Percentiles rank a stretch among this genome's conserved stretches.
These are phyloP conservation scores for Plasmodium gonderi DNA, from an alignment of 169 alveolate species.

Conservation along the genomic window DNA sequence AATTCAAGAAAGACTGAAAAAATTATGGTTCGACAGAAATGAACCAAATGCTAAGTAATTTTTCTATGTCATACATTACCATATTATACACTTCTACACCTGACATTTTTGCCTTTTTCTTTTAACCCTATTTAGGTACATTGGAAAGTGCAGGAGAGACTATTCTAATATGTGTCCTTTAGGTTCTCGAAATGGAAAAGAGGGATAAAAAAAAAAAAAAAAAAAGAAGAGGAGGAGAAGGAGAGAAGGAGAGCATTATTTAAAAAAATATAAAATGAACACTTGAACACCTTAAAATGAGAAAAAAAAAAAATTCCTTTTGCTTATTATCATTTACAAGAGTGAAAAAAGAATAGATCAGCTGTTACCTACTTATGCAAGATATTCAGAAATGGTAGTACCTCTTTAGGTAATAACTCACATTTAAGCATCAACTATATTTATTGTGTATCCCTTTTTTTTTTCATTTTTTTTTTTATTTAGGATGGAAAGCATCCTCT, in stretches of 20 bases:
- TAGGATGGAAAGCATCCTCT: slow-evolving; percentile 52
- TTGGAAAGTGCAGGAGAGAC: slow-evolving; percentile 66
- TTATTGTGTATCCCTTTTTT: too few relatives aligned
- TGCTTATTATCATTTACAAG: neutral
- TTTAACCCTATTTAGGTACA: slow-evolving; percentile 33
- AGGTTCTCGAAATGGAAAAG: slow-evolving; percentile 11
- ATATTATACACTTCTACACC: neutral
- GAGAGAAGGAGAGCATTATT: neutral
- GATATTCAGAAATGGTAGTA: too few relatives aligned
- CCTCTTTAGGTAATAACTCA: too few relatives aligned
- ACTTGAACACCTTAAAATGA: neutral
- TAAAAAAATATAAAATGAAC: neutral
- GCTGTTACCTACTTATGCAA: too few relatives aligned
- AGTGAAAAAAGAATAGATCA: neutral
- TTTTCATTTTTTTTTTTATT: neutral
- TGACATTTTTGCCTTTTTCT: neutral
- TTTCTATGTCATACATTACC: neutral
- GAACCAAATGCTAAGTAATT: neutral
- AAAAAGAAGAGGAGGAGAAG: too few relatives aligned
- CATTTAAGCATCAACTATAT: too few relatives aligned
- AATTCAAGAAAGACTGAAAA: slow-evolving; percentile 56
- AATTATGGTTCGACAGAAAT: slow-evolving; percentile 38
- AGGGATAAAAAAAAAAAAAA: too few relatives aligned
- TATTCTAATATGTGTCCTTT: slow-evolving; percentile 58
- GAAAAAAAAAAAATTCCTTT: neutral